A percentile compares a stretch with the other conserved stretches of the same genome.
These are phyloP conservation scores for Batkoa obscura DNA, from an alignment of 371 early-diverging fungal species.

Conservation along the genomic window DNA sequence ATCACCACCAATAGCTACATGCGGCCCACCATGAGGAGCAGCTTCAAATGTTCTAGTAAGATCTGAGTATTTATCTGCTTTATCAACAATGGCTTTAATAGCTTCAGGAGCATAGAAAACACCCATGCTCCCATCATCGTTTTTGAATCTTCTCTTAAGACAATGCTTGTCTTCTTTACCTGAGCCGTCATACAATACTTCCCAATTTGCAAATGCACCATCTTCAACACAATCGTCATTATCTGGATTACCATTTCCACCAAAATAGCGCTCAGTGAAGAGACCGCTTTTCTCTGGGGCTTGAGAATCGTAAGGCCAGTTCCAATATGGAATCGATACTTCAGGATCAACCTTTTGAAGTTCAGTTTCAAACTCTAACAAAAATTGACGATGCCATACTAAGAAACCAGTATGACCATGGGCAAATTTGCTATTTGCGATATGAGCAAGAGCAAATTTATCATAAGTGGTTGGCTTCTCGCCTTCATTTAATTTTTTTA, in stretches of 20 bases:
- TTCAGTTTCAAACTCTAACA: neutral
- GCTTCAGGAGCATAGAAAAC: neutral
- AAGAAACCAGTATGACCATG: conserved; percentile 1
- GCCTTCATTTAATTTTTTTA: conserved; percentile 3
- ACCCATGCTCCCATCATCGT: neutral
- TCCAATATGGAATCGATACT: conserved; percentile 2
- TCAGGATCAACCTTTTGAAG: neutral
- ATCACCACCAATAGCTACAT: conserved; percentile 6
- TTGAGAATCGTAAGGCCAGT: neutral
- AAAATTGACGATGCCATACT: conserved; percentile 3
- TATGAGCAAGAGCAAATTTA: neutral
- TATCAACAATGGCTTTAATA: neutral
- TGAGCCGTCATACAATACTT: neutral
- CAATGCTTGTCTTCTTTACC: neutral
- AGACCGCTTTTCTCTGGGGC: neutral
- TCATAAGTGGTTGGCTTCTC: neutral
- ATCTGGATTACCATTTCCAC: neutral
- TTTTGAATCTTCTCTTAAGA: conserved; percentile 2
- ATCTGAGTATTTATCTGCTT: neutral
- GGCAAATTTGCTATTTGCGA: neutral
- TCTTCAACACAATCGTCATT: neutral
- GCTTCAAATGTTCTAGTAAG: neutral
- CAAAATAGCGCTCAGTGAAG: neutral
- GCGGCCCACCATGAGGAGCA: conserved; percentile 5
- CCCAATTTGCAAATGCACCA: neutral